These are phyloP conservation scores for Cryptococcus floricola DNA, from an alignment of 1,284 basidiomycete species.

Conservation along the genomic window DNA sequence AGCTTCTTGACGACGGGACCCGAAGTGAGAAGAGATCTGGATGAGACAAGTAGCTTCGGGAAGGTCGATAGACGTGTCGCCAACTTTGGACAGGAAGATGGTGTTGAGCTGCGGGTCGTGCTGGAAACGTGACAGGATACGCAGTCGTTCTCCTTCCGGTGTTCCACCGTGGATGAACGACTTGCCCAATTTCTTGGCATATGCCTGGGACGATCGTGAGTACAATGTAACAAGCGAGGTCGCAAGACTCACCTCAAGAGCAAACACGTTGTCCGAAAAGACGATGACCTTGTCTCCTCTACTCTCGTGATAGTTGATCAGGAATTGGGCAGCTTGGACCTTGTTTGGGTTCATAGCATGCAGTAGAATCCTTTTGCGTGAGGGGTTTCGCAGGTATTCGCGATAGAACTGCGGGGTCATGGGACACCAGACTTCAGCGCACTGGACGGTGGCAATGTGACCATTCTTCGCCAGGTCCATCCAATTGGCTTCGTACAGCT, in stretches of 20 bases:
- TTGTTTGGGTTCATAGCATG: constrained; percentile 99
- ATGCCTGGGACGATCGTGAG: constrained; percentile 60
- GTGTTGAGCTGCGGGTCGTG: constrained; percentile 95
- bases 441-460: constrained; percentile 99
- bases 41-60: constrained; percentile 99
- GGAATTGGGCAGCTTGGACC: constrained; percentile 97
- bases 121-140: constrained; percentile 92
- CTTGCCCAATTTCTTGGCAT: constrained; percentile 90
- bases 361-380: constrained; percentile 88
- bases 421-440: constrained; percentile 99
- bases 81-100: constrained; percentile 98
- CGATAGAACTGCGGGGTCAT: constrained; percentile 99
- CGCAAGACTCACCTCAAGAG: constrained; percentile 70
- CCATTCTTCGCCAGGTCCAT: constrained; percentile 99
- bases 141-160: constrained; percentile 91
- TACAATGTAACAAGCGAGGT: background rate
- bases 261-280: constrained; percentile 97
- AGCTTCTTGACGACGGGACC: constrained; percentile 95
- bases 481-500: constrained; percentile 99
- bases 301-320: constrained; percentile 97
- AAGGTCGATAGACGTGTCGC: constrained; percentile 98
- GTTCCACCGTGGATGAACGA: constrained; percentile 97
- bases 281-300: constrained; percentile 99
- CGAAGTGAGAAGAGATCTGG: constrained; percentile 99
- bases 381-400: constrained; percentile 76